Evolutionary conservation across 257 asterid genomes (phyloP).

Genomic region (Misopates orontium): DNA sequence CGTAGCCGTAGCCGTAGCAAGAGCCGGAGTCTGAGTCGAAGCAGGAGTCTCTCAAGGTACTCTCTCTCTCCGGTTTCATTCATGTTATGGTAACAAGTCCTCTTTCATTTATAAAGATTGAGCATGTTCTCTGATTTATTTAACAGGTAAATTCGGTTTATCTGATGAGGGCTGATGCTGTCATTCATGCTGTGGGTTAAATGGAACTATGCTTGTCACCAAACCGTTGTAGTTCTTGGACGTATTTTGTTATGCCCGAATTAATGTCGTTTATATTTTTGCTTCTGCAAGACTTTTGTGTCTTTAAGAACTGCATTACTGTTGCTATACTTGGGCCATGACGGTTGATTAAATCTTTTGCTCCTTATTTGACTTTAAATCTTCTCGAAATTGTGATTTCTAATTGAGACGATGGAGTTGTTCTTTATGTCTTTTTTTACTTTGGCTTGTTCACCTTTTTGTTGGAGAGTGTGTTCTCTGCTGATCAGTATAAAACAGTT

Average conservation of each 20-base stretch:
- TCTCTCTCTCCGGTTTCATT: constrained; percentile 19
- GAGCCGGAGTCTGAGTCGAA: constrained; percentile 48
- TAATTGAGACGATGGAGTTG: too few species aligned
- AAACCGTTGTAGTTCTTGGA: constrained; percentile 12
- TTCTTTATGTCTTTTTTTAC: too few species aligned
- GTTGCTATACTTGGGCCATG: not conserved
- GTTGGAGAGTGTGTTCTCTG: too few species aligned
- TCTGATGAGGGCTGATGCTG: constrained; percentile 20
- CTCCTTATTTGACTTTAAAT: too few species aligned
- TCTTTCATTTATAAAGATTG: not conserved
- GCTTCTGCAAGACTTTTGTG: not conserved
- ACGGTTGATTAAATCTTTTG: too few species aligned
- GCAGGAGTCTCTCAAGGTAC: constrained; percentile 80
- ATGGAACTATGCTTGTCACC: constrained; percentile 9
- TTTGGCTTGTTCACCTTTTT: too few species aligned
- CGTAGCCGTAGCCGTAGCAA: constrained; percentile 58
- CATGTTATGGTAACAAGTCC: too few species aligned
- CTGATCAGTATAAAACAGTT: too few species aligned
- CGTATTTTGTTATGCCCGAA: not conserved
- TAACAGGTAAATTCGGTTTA: constrained; percentile 33
- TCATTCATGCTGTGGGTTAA: constrained; percentile 2
- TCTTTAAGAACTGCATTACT: constrained; percentile 12
- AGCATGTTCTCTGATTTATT: not conserved
- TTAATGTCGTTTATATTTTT: not conserved
- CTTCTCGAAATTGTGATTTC: too few species aligned